These are phyloP conservation scores for Naganishia kalamii DNA, from an alignment of 768 basidiomycete genomes.

Conservation along the genomic window DNA sequence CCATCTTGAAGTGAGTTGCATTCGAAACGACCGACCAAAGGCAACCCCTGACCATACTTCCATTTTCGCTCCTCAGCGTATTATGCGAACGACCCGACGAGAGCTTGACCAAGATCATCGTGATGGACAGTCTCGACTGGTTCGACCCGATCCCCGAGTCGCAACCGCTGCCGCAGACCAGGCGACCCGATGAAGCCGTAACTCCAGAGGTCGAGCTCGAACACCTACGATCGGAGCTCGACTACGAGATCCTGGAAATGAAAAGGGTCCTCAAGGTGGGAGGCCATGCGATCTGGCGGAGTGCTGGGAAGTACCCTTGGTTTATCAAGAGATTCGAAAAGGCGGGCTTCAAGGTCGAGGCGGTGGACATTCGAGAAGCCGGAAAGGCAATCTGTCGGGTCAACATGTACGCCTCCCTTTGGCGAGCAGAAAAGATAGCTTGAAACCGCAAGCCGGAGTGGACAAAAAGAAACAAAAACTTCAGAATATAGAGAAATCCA, in stretches of 20 bases:
- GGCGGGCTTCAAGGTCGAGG: constrained; percentile 55
- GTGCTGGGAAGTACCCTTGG: constrained; percentile 62
- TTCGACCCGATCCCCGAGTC: constrained; percentile 44
- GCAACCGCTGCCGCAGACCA: constrained; percentile 29
- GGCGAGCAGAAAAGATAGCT: constrained; percentile 4
- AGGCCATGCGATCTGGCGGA: constrained; percentile 63
- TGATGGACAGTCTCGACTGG: constrained; percentile 63
- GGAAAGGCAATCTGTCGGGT: constrained; percentile 61
- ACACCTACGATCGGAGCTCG: constrained; percentile 50
- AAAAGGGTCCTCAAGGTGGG: constrained; percentile 56
- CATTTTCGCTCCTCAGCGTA: constrained; percentile 44
- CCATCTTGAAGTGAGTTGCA: constrained; percentile 57
- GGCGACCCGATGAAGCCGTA: constrained; percentile 49
- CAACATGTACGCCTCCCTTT: constrained; percentile 56
- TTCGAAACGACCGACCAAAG: background rate
- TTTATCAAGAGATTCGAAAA: constrained; percentile 57
- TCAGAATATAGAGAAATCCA: background rate
- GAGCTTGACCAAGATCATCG: constrained; percentile 58
- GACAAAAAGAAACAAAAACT: background rate
- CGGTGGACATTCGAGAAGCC: constrained; percentile 54
- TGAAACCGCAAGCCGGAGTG: background rate
- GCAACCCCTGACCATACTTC: background rate
- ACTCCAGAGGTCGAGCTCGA: constrained; percentile 47
- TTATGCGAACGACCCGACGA: constrained; percentile 50
- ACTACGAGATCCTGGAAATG: constrained; percentile 57